Evolutionary conservation across 306 rosid genomes (phyloP).

Genomic region (Hylodesmum podocarpum): DNA sequence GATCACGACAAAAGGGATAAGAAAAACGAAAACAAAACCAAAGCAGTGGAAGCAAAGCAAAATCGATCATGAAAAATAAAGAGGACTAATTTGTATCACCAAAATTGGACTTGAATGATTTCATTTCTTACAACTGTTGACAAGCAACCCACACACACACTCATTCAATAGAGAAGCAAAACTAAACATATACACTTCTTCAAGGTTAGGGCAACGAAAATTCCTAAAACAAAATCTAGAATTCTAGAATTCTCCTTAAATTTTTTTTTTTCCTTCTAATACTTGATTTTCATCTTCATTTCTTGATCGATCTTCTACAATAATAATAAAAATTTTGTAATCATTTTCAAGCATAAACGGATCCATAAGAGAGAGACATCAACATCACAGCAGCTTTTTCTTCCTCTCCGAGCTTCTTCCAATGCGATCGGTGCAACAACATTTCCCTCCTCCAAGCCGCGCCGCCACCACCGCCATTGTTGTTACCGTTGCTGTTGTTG

Average conservation of each 20-base stretch:
- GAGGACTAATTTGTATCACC: slow-evolving; percentile 8
- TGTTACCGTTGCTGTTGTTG: not conserved
- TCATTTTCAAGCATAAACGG: slow-evolving; percentile 57
- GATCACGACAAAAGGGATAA: too few relatives aligned
- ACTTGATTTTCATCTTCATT: too few relatives aligned
- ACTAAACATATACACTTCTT: slow-evolving; percentile 43
- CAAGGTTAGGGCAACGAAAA: slow-evolving; percentile 17
- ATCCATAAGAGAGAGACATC: slow-evolving; percentile 93
- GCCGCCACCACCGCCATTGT: slow-evolving; percentile 50
- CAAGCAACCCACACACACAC: slow-evolving; percentile 27
- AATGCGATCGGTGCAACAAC: slow-evolving; percentile 72
- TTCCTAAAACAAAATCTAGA: slow-evolving; percentile 29
- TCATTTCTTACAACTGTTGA: slow-evolving; percentile 55
- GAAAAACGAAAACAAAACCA: too few relatives aligned
- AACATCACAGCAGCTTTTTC: slow-evolving; percentile 90
- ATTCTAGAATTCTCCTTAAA: slow-evolving; percentile 3
- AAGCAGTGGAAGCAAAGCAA: too few relatives aligned
- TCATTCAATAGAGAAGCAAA: slow-evolving; percentile 17
- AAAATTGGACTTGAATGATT: slow-evolving; percentile 52
- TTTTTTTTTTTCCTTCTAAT: not conserved
- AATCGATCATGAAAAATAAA: not conserved
- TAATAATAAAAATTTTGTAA: not conserved
- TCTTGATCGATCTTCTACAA: not conserved
- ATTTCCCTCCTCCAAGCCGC: slow-evolving; percentile 70
- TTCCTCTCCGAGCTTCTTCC: slow-evolving; percentile 80